Percentiles rank a stretch among this genome's conserved stretches.
phyloP scores from a whole-genome alignment of 2,329 filamentous ascomycete species.

The Rhexocercosporidium sp. region DNA sequence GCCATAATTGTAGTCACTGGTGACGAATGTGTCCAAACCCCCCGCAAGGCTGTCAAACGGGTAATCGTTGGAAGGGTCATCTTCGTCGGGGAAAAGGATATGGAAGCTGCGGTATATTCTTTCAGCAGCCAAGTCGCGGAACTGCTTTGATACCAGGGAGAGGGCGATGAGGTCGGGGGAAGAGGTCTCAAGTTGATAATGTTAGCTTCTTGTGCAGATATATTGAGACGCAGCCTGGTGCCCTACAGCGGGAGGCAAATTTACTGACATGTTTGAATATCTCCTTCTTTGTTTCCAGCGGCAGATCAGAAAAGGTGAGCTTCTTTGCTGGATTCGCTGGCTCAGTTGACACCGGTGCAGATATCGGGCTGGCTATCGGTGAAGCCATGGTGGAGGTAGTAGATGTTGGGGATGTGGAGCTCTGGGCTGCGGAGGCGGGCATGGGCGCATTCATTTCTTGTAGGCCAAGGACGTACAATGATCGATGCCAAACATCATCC shows the following conservation, averaged over 20 bases:
- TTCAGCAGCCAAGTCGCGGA: slow-evolving; percentile 61
- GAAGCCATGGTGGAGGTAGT: neutral
- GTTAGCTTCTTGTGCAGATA: neutral
- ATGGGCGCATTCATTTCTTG: slow-evolving; percentile 10
- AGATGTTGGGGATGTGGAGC: neutral
- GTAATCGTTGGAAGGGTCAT: slow-evolving; percentile 56
- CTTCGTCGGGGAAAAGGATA: slow-evolving; percentile 66
- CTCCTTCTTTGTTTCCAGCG: slow-evolving; percentile 12
- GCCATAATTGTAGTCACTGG: slow-evolving; percentile 68
- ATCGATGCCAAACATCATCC: slow-evolving; percentile 17
- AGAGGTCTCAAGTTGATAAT: slow-evolving; percentile 49
- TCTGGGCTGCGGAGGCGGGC: neutral
- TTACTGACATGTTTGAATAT: slow-evolving; percentile 20
- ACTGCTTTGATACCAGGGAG: slow-evolving; percentile 61
- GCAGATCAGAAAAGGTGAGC: slow-evolving; percentile 7
- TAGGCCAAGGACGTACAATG: slow-evolving; percentile 15
- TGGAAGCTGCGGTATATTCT: slow-evolving; percentile 64
- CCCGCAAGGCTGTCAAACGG: slow-evolving; percentile 62
- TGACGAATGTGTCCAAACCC: slow-evolving; percentile 65
- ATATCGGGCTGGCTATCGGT: neutral
- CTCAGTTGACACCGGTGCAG: neutral
- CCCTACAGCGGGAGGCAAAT: neutral
- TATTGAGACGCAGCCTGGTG: neutral
- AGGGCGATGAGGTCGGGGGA: slow-evolving; percentile 60
- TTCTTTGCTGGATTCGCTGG: neutral